Evolutionary conservation across 2,329 filamentous ascomycete species (phyloP), one percentile per base, ranked within the genome.

Genomic region (Teratosphaeria nubilosa): DNA sequence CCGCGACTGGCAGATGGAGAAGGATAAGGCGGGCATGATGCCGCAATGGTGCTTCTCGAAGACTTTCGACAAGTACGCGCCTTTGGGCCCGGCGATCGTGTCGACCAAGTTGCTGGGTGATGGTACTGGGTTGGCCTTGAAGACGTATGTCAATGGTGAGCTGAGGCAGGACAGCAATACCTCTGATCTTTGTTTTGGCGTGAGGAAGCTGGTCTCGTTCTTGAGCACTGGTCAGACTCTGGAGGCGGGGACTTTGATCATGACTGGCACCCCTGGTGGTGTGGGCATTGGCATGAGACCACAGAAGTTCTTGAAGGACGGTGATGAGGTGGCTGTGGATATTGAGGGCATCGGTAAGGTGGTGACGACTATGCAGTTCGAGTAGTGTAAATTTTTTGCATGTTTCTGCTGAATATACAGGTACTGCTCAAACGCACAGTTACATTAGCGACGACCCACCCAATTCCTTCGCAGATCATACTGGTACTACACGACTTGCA

Each of bases 11-110:
- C 70, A 70, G 60, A 65, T 66, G 62, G 62, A 66, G 34, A 63
- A 63, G 58, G 60, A 61, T 53, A 66, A 66, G 51, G 80, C 80
- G 0, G 80, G 80, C 0, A 73, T 69, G 0, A 77, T 82, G 0
- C 80, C 80, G 0, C 82, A 84, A 64, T 84, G 80, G 80, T 75
- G 77, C 0, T 84, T 83, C 63, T 77, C 73, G 16, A 84, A 84
- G 63, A 78, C 79, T 0, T 84, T 84, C 57, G 80, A 85, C 63
- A 80, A 75, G 0, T 84, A 75, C 63, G 78, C 79, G 0, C 82
- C 82, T 0, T 57, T 84, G 0, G 82, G 81, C 0, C 81, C 81
- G 0, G 70, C 69, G 41, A 67, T 84, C 0, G 77, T 82, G 0
- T 69, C 70, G 1, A 68, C 71, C 0, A 66, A 67, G 1, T 56